Evolutionary conservation across 176 grass and related monocot species (phyloP), one percentile per base, ranked within the genome.

Genomic region (Ensete ventricosum): DNA sequence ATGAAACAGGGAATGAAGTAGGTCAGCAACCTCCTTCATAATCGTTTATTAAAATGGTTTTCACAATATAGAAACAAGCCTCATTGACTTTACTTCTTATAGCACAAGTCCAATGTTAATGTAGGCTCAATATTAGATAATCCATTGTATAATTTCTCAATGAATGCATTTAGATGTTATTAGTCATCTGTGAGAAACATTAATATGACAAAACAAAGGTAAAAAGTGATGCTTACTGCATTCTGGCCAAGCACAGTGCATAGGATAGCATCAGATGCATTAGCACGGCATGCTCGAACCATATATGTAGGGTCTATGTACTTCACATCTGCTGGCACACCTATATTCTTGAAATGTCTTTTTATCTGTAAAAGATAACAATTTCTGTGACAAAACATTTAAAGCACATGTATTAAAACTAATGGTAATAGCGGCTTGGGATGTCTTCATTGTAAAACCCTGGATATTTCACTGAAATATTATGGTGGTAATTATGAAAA

Each of bases 221-320:
- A 53, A 57, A 53, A 57, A 69, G 27, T 55, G 72, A 57, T 83
- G 69, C 94, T 89, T 71, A 93, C 95, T 69, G 90, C 95, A 87
- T 98, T 98, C 76, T 98, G 95, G 62, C 88, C 90, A 23, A 98
- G 95, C 13, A 98, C 88, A 14, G 95, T 98, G 86, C 95, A 98
- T 57, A 93, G 80, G 79, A 98, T 98, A 73, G 95, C 95, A 84
- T 98, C 95, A 68, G 95, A 98, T 80, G 90, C 95, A 89, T 98
- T 98, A 50, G 90, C 86, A 52, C 95, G 84, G 71, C 84, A 91
- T n/a, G 95, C 90, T 22, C 95, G 86, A 64, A 98, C 82, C 95
- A 98, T 98, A 80, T 93, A 98, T 75, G 90, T 98, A 55, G 95
- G 95, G 79, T 98, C 90, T 25, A 93, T 93, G 82, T 93, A 98